A percentile compares a stretch with the other conserved stretches of the same genome.
These are phyloP conservation scores for Mycena indigotica DNA, from an alignment of 768 basidiomycete genomes.

Conservation along the genomic window DNA sequence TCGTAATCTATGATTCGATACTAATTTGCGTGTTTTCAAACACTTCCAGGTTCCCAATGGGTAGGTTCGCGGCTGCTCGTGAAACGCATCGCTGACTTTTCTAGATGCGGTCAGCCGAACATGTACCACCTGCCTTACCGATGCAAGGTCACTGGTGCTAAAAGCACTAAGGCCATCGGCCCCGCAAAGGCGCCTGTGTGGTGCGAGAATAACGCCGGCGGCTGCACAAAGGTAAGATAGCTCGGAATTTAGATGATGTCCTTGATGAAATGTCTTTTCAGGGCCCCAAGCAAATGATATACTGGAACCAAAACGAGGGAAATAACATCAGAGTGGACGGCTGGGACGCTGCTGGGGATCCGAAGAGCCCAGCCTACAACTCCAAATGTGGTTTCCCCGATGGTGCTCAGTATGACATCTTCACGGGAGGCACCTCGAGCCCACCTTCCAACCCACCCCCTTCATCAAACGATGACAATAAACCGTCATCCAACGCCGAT, in stretches of 20 bases:
- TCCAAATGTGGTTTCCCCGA: conserved; percentile 48
- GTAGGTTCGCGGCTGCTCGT: conserved; percentile 25
- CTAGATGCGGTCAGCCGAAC: conserved; percentile 55
- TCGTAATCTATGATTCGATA: not conserved
- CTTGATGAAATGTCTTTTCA: conserved; percentile 5
- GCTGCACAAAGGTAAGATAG: conserved; percentile 34
- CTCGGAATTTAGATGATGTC: too few relatives aligned
- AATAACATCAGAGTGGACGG: conserved; percentile 52
- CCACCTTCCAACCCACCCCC: not conserved
- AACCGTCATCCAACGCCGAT: conserved; percentile 2
- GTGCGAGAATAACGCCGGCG: conserved; percentile 49
- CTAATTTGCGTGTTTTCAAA: not conserved
- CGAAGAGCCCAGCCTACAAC: conserved; percentile 55
- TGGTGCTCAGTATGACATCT: conserved; percentile 53
- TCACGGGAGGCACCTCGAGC: conserved; percentile 25
- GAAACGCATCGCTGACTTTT: not conserved
- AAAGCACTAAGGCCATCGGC: conserved; percentile 41
- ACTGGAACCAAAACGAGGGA: conserved; percentile 52
- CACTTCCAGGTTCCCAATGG: conserved; percentile 44
- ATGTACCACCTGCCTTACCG: conserved; percentile 51
- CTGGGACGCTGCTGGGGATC: conserved; percentile 37
- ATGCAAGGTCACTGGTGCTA: conserved; percentile 52
- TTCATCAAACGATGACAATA: not conserved
- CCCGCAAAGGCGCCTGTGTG: conserved; percentile 48
- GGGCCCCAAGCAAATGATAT: conserved; percentile 59